Evolutionary conservation across 225 moss, liverwort and hornwort species (phyloP).

Genomic region (Sphagnum contortum): DNA sequence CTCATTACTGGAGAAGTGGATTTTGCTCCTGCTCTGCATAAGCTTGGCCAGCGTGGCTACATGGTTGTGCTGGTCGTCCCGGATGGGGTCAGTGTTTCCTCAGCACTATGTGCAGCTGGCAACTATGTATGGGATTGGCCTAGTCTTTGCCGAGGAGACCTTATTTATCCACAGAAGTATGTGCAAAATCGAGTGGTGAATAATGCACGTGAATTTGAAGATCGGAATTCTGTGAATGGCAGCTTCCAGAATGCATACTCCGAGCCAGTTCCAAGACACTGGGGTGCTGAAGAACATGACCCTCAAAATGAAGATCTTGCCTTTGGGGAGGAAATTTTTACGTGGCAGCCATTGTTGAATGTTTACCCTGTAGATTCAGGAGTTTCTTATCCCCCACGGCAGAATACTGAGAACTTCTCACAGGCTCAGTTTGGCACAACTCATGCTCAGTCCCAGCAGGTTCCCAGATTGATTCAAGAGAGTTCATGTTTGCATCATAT

Average conservation of each 20-base stretch:
- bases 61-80: constrained; percentile 80
- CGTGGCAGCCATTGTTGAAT: constrained; percentile 19
- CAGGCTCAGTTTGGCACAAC: constrained; percentile 39
- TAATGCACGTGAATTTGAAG: constrained; percentile 20
- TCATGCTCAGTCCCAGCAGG: constrained; percentile 38
- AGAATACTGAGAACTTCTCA: constrained; percentile 23
- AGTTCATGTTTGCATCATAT: constrained; percentile 17
- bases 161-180: constrained; percentile 23
- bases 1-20: constrained; percentile 94
- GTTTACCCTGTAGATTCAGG: constrained; percentile 16
- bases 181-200: constrained; percentile 1
- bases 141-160: constrained; percentile 57
- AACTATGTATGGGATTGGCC: constrained; percentile 90
- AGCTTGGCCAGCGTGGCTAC: constrained; percentile 82
- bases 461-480: constrained; percentile 32
- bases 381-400: constrained; percentile 11
- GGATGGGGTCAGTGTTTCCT: constrained; percentile 66
- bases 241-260: constrained; percentile 36
- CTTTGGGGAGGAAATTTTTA: constrained; percentile 37
- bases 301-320: constrained; percentile 18
- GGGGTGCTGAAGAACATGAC: constrained; percentile 31
- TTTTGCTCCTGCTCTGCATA: constrained; percentile 89
- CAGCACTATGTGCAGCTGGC: constrained; percentile 71
- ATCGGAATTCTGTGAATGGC: constrained; percentile 19
- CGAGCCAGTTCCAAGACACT: constrained; percentile 20